These are phyloP conservation scores for Coemansia sp. DNA, from an alignment of 192 early-diverging fungal species.

Conservation along the genomic window DNA sequence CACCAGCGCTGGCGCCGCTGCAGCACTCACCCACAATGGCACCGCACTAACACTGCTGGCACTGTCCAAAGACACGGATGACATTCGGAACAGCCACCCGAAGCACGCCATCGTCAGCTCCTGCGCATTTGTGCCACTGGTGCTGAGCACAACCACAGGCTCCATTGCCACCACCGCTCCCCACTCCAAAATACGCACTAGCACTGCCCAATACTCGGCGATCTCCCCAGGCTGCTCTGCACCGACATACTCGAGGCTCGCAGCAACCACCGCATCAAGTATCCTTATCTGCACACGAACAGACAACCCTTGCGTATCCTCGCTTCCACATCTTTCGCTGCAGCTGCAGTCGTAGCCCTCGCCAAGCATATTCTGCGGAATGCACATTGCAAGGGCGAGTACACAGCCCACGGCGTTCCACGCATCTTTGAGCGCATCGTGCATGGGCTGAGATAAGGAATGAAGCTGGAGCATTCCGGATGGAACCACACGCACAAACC, in stretches of 20 bases:
- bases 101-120: constrained; percentile 36
- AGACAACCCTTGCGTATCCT: constrained; percentile 2
- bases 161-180: constrained; percentile 23
- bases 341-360: background rate
- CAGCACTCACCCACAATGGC: constrained; percentile 34
- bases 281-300: constrained; percentile 17
- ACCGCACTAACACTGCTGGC: background rate
- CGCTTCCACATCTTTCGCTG: background rate
- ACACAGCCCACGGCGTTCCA: constrained; percentile 34
- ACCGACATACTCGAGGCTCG: constrained; percentile 18
- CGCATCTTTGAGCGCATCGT: constrained; percentile 11
- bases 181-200: constrained; percentile 30
- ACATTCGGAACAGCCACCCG: constrained; percentile 40
- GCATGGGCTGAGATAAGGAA: background rate
- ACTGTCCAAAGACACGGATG: background rate
- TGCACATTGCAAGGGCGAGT: constrained; percentile 15
- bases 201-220: constrained; percentile 25
- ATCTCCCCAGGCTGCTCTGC: constrained; percentile 20
- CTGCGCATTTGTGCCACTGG: background rate
- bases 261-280: constrained; percentile 24
- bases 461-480: constrained; percentile 25
- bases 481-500: constrained; percentile 35
- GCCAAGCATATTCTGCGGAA: constrained; percentile 5
- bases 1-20: constrained; percentile 37
- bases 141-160: constrained; percentile 26